Conservation (phyloP, 495 filamentous ascomycete genomes). For the Parachaetomium inaequale region DNA sequence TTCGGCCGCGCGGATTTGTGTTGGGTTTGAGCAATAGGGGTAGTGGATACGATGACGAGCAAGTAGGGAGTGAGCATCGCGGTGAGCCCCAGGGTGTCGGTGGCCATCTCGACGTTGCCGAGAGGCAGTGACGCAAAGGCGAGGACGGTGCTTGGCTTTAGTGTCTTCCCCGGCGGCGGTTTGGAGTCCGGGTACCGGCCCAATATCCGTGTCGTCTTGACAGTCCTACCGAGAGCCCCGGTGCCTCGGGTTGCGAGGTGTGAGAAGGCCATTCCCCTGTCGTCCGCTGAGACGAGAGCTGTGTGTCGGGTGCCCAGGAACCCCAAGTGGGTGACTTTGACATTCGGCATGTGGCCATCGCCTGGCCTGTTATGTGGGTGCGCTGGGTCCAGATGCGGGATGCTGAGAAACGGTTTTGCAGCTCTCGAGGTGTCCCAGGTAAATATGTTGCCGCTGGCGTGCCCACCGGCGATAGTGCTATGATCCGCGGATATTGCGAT, state of each 20-base stretch:
- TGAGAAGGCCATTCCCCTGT: slow-evolving; percentile 95
- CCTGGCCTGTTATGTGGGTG: slow-evolving; percentile 60
- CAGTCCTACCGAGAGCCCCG: slow-evolving; percentile 75
- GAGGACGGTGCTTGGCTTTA: slow-evolving; percentile 93
- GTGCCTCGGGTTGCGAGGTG: slow-evolving; percentile 90
- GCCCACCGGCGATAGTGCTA: slow-evolving; percentile 82
- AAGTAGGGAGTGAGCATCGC: slow-evolving; percentile 96
- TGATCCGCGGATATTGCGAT: slow-evolving; percentile 92
- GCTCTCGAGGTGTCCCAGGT: slow-evolving; percentile 88
- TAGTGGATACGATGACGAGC: slow-evolving; percentile 93
- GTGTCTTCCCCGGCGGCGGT: slow-evolving; percentile 52
- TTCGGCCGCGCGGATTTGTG: slow-evolving; percentile 88
- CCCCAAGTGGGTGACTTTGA: slow-evolving; percentile 78
- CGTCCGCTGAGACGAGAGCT: slow-evolving; percentile 95
- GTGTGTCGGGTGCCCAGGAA: slow-evolving; percentile 96
- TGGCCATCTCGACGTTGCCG: slow-evolving; percentile 84
- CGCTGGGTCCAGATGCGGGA: slow-evolving; percentile 66
- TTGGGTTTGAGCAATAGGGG: slow-evolving; percentile 91
- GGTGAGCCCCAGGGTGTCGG: slow-evolving; percentile 85
- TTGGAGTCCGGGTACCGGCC: slow-evolving; percentile 78
- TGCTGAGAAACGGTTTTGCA: slow-evolving; percentile 81
- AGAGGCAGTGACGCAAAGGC: slow-evolving; percentile 87
- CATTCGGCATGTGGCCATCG: slow-evolving; percentile 80
- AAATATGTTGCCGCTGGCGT: slow-evolving; percentile 88
- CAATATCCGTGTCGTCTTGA: slow-evolving; percentile 86